phyloP scores from a whole-genome alignment of 2,329 filamentous ascomycete species.

The Claviceps sp. region DNA sequence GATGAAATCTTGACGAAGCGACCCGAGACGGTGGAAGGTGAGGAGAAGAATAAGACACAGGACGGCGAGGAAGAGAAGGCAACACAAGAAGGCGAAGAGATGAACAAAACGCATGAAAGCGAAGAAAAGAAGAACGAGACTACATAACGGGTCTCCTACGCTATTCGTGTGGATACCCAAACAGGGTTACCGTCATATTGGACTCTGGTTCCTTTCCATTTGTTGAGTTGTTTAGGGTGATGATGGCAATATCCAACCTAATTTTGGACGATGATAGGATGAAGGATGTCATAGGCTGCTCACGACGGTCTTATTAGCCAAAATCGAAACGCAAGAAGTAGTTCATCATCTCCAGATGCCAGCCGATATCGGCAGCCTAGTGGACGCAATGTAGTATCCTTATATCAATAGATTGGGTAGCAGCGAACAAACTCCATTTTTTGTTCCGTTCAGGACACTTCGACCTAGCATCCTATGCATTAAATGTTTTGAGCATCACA shows the following conservation, averaged over 20 bases:
- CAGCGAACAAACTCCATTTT: not conserved
- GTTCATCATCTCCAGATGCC: not conserved
- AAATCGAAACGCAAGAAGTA: not conserved
- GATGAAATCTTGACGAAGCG: slow-evolving; percentile 73
- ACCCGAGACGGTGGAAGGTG: slow-evolving; percentile 25
- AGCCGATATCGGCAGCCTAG: not conserved
- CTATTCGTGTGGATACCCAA: not conserved
- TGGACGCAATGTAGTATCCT: not conserved
- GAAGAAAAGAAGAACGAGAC: slow-evolving; percentile 9
- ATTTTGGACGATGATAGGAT: not conserved
- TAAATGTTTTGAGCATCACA: too few relatives aligned
- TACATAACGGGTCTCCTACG: not conserved
- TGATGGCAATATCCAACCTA: too few relatives aligned
- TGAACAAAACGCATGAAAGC: slow-evolving; percentile 20
- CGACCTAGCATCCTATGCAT: not conserved
- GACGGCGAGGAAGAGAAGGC: slow-evolving; percentile 18
- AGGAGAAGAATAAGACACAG: slow-evolving; percentile 8
- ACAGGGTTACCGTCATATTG: not conserved
- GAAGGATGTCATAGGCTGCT: not conserved
- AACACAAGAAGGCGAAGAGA: too few relatives aligned
- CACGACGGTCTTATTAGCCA: not conserved
- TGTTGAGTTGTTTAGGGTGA: too few relatives aligned
- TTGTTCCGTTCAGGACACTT: not conserved
- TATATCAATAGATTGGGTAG: not conserved
- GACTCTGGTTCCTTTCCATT: too few relatives aligned